Evolutionary conservation across 129 eudicot species (phyloP).

Genomic region (Centrapalus pauciflorus): DNA sequence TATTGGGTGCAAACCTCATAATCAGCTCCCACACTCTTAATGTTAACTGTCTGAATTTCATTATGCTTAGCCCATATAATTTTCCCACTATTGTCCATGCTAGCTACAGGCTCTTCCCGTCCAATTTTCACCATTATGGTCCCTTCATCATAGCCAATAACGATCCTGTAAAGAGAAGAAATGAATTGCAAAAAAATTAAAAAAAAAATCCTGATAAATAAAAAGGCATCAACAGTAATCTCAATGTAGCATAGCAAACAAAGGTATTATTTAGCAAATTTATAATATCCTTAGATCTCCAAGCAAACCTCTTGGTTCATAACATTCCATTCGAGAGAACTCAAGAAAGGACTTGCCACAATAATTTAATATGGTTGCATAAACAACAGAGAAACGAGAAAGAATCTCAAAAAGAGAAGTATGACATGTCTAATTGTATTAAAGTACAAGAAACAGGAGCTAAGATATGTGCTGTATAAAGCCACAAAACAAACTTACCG

Average conservation of each 20-base stretch:
- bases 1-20: constrained; percentile 58
- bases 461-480: background rate
- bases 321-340: constrained; percentile 3
- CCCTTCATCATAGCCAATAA: constrained; percentile 97
- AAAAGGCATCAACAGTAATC: background rate
- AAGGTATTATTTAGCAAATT: background rate
- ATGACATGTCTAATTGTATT: constrained; percentile 1
- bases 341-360: background rate
- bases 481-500: constrained; percentile 43
- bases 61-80: constrained; percentile 97
- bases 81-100: constrained; percentile 95
- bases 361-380: background rate
- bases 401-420: background rate
- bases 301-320: constrained; percentile 3
- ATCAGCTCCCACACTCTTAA: constrained; percentile 82
- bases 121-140: constrained; percentile 94
- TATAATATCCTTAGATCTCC: background rate
- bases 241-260: background rate
- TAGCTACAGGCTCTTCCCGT: constrained; percentile 90
- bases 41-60: constrained; percentile 88
- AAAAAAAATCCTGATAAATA: constrained; percentile 7
- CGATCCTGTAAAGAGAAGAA: constrained; percentile 50
- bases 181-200: background rate
- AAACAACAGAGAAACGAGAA: constrained; percentile 5
- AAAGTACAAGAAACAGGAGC: background rate